These are phyloP conservation scores for Rhizodiscina lignyota DNA, from an alignment of 495 filamentous ascomycete species.

Conservation along the genomic window DNA sequence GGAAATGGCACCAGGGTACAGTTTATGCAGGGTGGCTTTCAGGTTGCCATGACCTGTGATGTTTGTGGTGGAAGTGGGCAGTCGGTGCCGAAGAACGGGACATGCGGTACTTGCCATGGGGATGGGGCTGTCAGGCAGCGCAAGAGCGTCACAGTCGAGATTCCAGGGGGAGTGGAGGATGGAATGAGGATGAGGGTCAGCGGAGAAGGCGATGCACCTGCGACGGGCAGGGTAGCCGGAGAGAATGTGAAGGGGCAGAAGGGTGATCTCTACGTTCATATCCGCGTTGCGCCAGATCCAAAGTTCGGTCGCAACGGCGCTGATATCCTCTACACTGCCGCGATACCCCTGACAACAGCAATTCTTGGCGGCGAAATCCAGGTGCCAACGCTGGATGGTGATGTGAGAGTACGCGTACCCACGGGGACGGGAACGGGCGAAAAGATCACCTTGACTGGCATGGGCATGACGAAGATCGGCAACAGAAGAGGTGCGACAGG, in stretches of 20 bases:
- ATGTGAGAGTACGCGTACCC: constrained; percentile 73
- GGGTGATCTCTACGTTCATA: constrained; percentile 78
- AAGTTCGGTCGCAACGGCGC: constrained; percentile 74
- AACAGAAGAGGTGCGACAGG: constrained; percentile 38
- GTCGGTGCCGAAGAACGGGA: constrained; percentile 53
- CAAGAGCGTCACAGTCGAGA: constrained; percentile 70
- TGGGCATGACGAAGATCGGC: constrained; percentile 77
- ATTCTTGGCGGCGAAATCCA: constrained; percentile 77
- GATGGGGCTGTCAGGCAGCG: constrained; percentile 62
- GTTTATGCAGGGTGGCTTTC: constrained; percentile 81
- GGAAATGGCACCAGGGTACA: constrained; percentile 79
- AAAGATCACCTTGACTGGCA: constrained; percentile 65
- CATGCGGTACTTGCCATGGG: constrained; percentile 64
- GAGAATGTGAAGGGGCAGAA: constrained; percentile 40
- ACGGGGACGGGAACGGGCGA: constrained; percentile 90
- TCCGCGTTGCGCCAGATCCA: constrained; percentile 66
- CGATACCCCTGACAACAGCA: constrained; percentile 83
- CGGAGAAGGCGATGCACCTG: constrained; percentile 74
- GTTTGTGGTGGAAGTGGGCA: constrained; percentile 62
- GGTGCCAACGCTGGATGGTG: constrained; percentile 77
- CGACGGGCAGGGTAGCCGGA: constrained; percentile 44
- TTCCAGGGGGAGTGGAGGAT: constrained; percentile 88
- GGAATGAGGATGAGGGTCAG: constrained; percentile 74
- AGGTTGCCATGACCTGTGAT: constrained; percentile 80
- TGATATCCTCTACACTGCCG: constrained; percentile 82